Conservation (phyloP, 1,284 basidiomycete species). For the Sanghuangporus baumii region DNA sequence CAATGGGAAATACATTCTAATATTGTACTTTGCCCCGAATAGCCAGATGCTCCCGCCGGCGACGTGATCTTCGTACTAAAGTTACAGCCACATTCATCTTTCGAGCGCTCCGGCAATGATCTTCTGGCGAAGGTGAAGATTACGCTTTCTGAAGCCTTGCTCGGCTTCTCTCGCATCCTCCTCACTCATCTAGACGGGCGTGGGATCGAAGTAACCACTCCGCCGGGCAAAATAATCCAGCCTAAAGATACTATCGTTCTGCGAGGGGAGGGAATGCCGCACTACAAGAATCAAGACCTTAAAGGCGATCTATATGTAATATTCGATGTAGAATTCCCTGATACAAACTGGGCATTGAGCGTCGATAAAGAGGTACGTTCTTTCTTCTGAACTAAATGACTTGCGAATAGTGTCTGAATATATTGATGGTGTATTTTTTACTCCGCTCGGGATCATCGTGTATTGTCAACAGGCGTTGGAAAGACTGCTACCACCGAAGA, state of each 20-base stretch:
- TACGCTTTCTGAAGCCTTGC: slow-evolving; percentile 86
- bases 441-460: slow-evolving; percentile 2
- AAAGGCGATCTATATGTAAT: slow-evolving; percentile 81
- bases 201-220: slow-evolving; percentile 71
- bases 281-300: slow-evolving; percentile 56
- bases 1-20: slow-evolving; percentile 3
- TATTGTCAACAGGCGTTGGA: slow-evolving; percentile 47
- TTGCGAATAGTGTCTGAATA: neutral
- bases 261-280: slow-evolving; percentile 83
- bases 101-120: slow-evolving; percentile 77
- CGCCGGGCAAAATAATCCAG: slow-evolving; percentile 71
- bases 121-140: slow-evolving; percentile 73
- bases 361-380: slow-evolving; percentile 50
- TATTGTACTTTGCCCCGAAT: slow-evolving; percentile 3
- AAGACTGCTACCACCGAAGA: slow-evolving; percentile 69
- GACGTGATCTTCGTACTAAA: slow-evolving; percentile 87
- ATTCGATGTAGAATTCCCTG: slow-evolving; percentile 83
- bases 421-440: neutral
- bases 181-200: slow-evolving; percentile 88
- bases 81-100: slow-evolving; percentile 63
- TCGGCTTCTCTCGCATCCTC: slow-evolving; percentile 84
- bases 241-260: slow-evolving; percentile 70
- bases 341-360: slow-evolving; percentile 57
- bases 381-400: slow-evolving; percentile 5
- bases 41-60: slow-evolving; percentile 80